Conservation (phyloP, 768 basidiomycete genomes). For the Gloeostereum incarnatum region DNA sequence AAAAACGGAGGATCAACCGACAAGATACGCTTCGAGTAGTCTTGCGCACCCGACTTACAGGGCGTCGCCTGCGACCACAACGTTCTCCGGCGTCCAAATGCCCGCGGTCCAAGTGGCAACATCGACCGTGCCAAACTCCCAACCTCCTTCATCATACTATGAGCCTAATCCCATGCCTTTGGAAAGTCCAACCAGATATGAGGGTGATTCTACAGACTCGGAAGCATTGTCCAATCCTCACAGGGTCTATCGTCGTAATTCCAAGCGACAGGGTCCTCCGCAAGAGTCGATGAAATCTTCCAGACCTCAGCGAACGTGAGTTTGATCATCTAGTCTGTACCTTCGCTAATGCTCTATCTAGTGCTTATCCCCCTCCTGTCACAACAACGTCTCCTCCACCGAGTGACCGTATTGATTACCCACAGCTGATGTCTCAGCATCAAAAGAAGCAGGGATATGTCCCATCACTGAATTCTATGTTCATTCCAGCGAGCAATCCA, state of each 20-base stretch:
- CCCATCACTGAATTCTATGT: conserved; percentile 74
- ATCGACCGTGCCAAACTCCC: conserved; percentile 21
- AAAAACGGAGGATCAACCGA: no score
- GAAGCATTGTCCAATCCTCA: conserved; percentile 26
- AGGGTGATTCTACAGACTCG: conserved; percentile 36
- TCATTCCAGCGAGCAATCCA: conserved; percentile 26
- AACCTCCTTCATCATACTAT: conserved; percentile 22
- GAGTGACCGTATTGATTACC: conserved; percentile 45
- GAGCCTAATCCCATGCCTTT: conserved; percentile 44
- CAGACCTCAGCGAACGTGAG: conserved; percentile 1
- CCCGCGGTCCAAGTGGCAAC: conserved; percentile 7
- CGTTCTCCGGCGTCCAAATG: conserved; percentile 1
- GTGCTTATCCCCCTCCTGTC: conserved; percentile 43
- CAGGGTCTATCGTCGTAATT: background rate
- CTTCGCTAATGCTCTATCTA: conserved; percentile 2
- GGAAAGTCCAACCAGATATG: conserved; percentile 51
- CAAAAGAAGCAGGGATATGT: conserved; percentile 72
- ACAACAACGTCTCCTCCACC: conserved; percentile 70
- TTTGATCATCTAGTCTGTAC: background rate
- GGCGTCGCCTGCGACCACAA: background rate
- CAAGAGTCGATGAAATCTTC: background rate
- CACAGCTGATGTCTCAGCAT: conserved; percentile 71
- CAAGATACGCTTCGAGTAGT: no score
- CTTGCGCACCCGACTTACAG: background rate
- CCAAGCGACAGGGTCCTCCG: background rate